Evolutionary conservation across 2,329 filamentous ascomycete genomes (phyloP).

Genomic region (Erysiphe pulchra): DNA sequence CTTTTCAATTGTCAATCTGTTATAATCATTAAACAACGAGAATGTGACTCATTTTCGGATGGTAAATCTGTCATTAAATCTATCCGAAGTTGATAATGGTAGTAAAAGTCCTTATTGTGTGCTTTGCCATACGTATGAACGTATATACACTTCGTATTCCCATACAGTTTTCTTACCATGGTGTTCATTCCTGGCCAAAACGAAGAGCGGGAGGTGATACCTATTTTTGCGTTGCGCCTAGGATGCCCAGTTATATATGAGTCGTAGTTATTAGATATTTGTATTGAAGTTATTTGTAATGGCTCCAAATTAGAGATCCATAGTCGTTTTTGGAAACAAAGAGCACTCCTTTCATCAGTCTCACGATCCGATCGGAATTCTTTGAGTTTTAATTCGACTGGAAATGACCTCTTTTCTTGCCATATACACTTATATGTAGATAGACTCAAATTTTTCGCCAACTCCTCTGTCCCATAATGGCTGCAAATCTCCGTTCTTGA

Average conservation of each 20-base stretch:
- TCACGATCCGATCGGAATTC: neutral
- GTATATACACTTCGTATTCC: neutral
- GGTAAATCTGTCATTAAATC: neutral
- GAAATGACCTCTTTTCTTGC: no score
- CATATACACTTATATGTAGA: neutral
- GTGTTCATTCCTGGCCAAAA: neutral
- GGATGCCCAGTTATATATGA: neutral
- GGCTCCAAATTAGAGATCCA: neutral
- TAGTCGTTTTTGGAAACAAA: neutral
- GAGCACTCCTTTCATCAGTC: neutral
- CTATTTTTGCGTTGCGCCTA: neutral
- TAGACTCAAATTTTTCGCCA: no score
- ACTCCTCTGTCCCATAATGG: no score
- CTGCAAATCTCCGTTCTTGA: no score
- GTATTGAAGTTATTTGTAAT: neutral
- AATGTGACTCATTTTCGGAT: neutral
- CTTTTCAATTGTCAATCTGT: neutral
- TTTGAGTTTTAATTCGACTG: no score
- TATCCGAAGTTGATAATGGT: neutral
- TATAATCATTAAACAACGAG: neutral
- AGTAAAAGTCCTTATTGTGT: neutral
- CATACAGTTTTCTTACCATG: neutral
- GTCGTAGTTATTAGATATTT: neutral
- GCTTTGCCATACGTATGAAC: neutral
- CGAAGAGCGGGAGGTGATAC: neutral